Percentiles rank a stretch among this genome's conserved stretches.
These are phyloP conservation scores for Pseudonectria foliicola DNA, from an alignment of 2,329 filamentous ascomycete species.

Conservation along the genomic window DNA sequence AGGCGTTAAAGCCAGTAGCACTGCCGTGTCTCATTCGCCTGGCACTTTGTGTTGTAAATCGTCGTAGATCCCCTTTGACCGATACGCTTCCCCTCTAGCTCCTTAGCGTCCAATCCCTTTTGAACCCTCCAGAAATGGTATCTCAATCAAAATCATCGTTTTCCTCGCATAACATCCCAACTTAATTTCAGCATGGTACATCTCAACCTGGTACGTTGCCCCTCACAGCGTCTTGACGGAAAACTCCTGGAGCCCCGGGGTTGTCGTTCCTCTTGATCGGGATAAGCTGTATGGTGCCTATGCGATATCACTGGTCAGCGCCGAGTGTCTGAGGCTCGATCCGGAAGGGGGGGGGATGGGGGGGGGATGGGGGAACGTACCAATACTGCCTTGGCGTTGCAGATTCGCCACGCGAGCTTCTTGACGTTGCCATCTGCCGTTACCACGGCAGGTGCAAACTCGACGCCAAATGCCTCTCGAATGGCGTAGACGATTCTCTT, in stretches of 20 bases:
- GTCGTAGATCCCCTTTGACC: no score
- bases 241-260: slow-evolving; percentile 43
- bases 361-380: no score
- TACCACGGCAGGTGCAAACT: slow-evolving; percentile 89
- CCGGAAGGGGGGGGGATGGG: no score
- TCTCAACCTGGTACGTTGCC: neutral
- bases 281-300: slow-evolving; percentile 70
- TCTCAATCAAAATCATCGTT: no score
- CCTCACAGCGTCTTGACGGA: slow-evolving; percentile 19
- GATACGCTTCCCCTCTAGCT: no score
- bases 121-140: no score
- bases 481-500: slow-evolving; percentile 90
- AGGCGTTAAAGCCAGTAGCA: no score
- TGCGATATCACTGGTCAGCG: slow-evolving; percentile 9
- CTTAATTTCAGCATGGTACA: neutral
- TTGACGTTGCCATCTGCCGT: slow-evolving; percentile 83
- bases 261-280: slow-evolving; percentile 53
- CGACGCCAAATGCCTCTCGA: slow-evolving; percentile 93
- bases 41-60: no score
- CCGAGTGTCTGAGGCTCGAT: neutral
- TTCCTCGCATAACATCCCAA: neutral
- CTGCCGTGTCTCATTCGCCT: no score
- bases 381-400: slow-evolving; percentile 90
- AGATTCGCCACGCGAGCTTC: slow-evolving; percentile 90
- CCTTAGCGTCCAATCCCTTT: no score